Evolutionary conservation across 192 early-diverging fungal genomes (phyloP), one percentile per base, ranked within the genome.

Genomic region (Linnemannia zychae): DNA sequence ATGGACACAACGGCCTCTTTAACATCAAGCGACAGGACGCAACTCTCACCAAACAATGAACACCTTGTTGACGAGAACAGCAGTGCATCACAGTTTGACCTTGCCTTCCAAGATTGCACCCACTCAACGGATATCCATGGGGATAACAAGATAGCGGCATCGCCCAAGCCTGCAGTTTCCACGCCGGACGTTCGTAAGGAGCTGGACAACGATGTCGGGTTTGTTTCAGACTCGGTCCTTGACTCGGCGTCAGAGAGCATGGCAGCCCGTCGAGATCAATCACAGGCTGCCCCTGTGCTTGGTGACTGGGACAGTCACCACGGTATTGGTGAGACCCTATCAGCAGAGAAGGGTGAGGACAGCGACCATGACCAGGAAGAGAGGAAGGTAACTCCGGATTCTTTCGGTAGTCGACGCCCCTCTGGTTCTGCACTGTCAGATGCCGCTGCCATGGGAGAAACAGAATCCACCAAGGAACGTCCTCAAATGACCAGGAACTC

Each of bases 201-300:
- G 16, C 48, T 63, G 34, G 80, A 70, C 7, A 77, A 78, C 15
- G 82, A 78, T 66, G 47, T 78, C 0, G 82, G 82, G 24, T 84
- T 84, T 63, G 82, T 78, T 0, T 78, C 77, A 3, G 82, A 84
- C 36, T 84, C 82, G 5, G 82, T 78, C 31, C 53, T 84, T 34
- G 82, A 84, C 38, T 74, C 76, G 18, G 53, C 68, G 2, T 66
- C 82, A 1, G 68, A 84, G 46, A 75, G 7, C 5, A 60, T 75
- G 53, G 31, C 75, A 31, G 36, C 28, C 13, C 71, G n/a, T 44
- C 33, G 72, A 6, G 50, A 77, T 66, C 57, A 24, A 44, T 40
- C 68, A 7, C 74, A 44, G 48, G 50, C 1, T n/a, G 33, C 28
- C 0, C 33, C 46, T 12, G 9, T 15, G 1, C 66, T 71, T 15